Conservation (phyloP, 495 filamentous ascomycete species). For the Talaromyces wortmannii region DNA sequence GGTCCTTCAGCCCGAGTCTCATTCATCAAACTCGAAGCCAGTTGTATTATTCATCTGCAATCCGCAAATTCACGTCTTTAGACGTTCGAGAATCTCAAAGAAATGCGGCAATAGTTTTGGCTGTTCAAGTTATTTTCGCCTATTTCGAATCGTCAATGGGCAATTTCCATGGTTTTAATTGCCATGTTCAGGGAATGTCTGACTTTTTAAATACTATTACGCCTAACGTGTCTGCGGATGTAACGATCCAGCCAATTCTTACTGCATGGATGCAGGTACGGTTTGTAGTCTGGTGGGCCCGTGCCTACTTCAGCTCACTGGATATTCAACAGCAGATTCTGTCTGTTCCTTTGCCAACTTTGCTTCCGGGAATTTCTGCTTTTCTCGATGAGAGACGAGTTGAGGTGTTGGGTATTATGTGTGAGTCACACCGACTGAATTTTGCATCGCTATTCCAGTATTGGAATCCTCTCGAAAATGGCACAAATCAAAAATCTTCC, state of each 20-base stretch:
- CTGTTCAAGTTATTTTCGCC: conserved; percentile 14
- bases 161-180: conserved; percentile 19
- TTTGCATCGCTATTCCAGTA: conserved; percentile 7
- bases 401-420: conserved; percentile 18
- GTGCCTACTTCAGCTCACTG: conserved; percentile 16
- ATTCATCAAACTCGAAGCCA: conserved; percentile 19
- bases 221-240: background rate
- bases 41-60: conserved; percentile 19
- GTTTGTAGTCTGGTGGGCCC: conserved; percentile 22
- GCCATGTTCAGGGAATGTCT: conserved; percentile 15
- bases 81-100: conserved; percentile 1
- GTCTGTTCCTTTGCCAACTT: conserved; percentile 3
- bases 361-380: background rate
- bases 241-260: conserved; percentile 4
- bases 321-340: conserved; percentile 10
- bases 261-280: conserved; percentile 17
- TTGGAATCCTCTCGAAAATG: conserved; percentile 5
- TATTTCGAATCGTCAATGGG: conserved; percentile 21
- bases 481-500: too few species aligned
- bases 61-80: conserved; percentile 8
- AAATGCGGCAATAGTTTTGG: conserved; percentile 6
- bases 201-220: background rate
- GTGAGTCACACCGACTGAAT: conserved; percentile 23
- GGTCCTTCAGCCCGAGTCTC: conserved; percentile 11
- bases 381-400: conserved; percentile 13